Percentiles rank a stretch among this genome's conserved stretches.
These are phyloP conservation scores for Colletotrichum sp. DNA, from an alignment of 2,329 filamentous ascomycete genomes.

Conservation along the genomic window DNA sequence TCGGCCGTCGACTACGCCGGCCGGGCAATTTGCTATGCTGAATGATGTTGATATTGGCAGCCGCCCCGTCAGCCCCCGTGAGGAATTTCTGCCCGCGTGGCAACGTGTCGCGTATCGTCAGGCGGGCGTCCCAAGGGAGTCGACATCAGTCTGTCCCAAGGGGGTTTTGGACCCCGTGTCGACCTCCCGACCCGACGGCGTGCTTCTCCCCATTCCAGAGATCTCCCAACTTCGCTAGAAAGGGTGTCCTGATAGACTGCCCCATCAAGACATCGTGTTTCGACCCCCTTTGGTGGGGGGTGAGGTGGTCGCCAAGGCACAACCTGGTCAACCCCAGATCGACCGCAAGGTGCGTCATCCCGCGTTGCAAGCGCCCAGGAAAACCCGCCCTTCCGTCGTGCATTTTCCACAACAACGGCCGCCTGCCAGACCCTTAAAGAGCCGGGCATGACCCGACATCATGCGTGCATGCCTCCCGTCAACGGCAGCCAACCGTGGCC, in stretches of 20 bases:
- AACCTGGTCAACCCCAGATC: background rate
- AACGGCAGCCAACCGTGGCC: background rate
- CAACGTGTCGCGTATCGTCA: background rate
- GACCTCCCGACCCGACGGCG: background rate
- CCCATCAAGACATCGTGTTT: background rate
- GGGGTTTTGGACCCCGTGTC: background rate
- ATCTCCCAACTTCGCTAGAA: background rate
- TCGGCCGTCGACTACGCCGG: background rate
- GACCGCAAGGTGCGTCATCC: constrained; percentile 15
- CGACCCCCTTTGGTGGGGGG: background rate
- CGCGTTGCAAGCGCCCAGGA: background rate
- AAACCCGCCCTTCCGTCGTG: background rate
- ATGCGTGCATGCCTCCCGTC: background rate
- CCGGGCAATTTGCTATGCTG: background rate
- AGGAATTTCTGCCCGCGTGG: constrained; percentile 3
- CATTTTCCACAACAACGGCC: background rate
- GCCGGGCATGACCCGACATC: background rate
- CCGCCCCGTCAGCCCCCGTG: background rate
- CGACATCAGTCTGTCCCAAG: background rate
- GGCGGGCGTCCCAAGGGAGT: background rate
- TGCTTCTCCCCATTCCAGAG: background rate
- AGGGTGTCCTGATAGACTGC: background rate
- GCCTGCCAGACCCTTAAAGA: background rate
- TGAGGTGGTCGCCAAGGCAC: background rate
- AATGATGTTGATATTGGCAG: background rate